Evolutionary conservation across 2,329 filamentous ascomycete genomes (phyloP).

Genomic region (Penicillium sclerotigenum): DNA sequence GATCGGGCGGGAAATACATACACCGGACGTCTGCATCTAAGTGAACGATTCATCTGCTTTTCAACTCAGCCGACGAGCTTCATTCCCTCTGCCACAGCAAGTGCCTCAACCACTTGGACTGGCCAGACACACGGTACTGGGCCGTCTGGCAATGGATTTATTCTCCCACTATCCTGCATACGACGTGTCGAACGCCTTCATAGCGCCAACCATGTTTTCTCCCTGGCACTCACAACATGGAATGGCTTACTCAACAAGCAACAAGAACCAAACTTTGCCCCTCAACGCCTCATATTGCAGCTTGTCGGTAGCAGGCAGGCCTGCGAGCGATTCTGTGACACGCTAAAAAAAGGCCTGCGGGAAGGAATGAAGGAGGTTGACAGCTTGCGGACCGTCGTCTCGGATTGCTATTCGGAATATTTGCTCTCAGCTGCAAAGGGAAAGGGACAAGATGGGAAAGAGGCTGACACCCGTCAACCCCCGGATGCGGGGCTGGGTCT

Average conservation of each 20-base stretch:
- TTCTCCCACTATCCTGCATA: slow-evolving; percentile 86
- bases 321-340: slow-evolving; percentile 95
- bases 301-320: slow-evolving; percentile 82
- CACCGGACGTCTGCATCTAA: slow-evolving; percentile 86
- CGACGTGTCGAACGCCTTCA: slow-evolving; percentile 88
- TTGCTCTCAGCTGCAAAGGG: slow-evolving; percentile 51
- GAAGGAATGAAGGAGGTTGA: slow-evolving; percentile 84
- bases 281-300: slow-evolving; percentile 88
- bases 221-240: slow-evolving; percentile 92
- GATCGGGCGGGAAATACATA: slow-evolving; percentile 76
- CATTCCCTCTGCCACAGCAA: slow-evolving; percentile 71
- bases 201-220: slow-evolving; percentile 88
- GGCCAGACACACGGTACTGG: slow-evolving; percentile 91
- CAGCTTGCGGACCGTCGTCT: slow-evolving; percentile 74
- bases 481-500: slow-evolving; percentile 94
- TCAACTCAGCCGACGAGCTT: slow-evolving; percentile 91
- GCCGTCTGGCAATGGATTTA: slow-evolving; percentile 93
- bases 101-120: slow-evolving; percentile 78
- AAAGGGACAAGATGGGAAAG: slow-evolving; percentile 53
- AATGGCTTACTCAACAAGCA: slow-evolving; percentile 64
- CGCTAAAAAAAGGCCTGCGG: slow-evolving; percentile 82
- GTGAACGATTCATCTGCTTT: slow-evolving; percentile 93
- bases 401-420: slow-evolving; percentile 90
- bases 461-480: slow-evolving; percentile 48
- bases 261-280: slow-evolving; percentile 57